Base-by-base conservation (phyloP, 1,284 basidiomycete genomes). In the Cutaneotrichosporon cavernicola region DNA sequence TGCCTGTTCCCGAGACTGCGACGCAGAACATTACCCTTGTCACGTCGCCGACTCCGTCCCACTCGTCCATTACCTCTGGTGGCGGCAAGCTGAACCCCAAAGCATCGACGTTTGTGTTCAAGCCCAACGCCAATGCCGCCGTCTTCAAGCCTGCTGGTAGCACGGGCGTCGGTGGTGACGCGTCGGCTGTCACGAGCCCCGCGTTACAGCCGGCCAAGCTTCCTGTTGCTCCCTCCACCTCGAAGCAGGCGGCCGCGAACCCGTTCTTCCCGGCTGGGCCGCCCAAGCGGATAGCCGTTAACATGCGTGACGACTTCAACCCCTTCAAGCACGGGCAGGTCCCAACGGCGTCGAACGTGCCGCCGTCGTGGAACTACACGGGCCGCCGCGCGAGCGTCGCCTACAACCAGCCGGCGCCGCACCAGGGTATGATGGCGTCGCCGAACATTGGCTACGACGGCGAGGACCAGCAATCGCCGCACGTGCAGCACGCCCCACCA, bases 221-320 rank as follows among this genome's bases (percentile, higher is more conserved):
- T 21, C 58, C 58, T 9, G 38, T 50, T n/a, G 47, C 61, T n/a
- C 65, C 76, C 26, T 70, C 72, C 50, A 69, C 75, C 67, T 65
- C 85, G 2, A 84, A 86, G 18, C 63, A 70, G 51, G 53, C 65
- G 7, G 62, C 69, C 22, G 69, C 72, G 61, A 92, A 95, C 75
- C 88, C 90, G 13, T 97, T 97, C 88, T 97, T 95, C 77, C 90
- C 91, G 58, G 84, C 86, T 49, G 88, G 88, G 46, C 80, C 84
- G 30, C 76, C 81, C 47, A 86, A 89, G 77, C 91, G 92, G 84
- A 89, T 90, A 80, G 83, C 85, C 22, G 87, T 92, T 51, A 89
- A 92, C 75, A 85, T 93, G 72, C 90, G 93, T 80, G 91, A 95
- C 72, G 94, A 97, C 73, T 97, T 97, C 78, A 96, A 94, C 80